Percentiles rank a stretch among this genome's conserved stretches.
Evolutionary conservation across 495 filamentous ascomycete species (phyloP).

Genomic region (Acidiella bohemica): DNA sequence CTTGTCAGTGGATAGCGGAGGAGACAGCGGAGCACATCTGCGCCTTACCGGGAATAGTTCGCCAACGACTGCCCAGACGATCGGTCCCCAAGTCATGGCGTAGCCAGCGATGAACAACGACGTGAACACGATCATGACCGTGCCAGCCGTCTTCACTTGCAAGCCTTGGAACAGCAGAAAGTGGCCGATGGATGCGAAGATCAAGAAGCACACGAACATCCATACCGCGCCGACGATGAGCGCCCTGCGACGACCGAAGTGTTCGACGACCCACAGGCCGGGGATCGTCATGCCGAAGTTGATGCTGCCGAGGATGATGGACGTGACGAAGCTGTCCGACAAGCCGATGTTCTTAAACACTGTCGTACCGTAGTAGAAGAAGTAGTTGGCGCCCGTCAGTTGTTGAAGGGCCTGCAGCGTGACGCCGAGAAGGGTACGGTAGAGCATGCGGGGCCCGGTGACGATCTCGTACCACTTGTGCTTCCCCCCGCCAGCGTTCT

Average conservation of each 20-base stretch:
- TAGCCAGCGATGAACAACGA: constrained; percentile 48
- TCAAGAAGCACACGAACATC: constrained; percentile 30
- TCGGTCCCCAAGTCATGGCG: constrained; percentile 67
- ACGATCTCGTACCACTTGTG: constrained; percentile 20
- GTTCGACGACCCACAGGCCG: constrained; percentile 30
- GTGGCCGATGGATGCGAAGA: constrained; percentile 29
- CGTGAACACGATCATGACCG: constrained; percentile 63
- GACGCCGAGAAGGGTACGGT: constrained; percentile 57
- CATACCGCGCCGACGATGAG: constrained; percentile 26
- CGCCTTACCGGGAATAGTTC: constrained; percentile 73
- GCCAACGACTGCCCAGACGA: constrained; percentile 66
- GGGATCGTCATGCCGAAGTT: constrained; percentile 29
- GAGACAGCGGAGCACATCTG: constrained; percentile 39
- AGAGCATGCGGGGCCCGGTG: constrained; percentile 48
- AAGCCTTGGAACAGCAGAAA: constrained; percentile 22
- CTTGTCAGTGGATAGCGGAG: background rate
- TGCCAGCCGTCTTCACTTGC: constrained; percentile 37
- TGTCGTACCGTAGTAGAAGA: constrained; percentile 36
- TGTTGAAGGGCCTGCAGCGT: constrained; percentile 61
- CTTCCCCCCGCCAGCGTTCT: constrained; percentile 27
- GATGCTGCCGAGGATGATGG: constrained; percentile 15
- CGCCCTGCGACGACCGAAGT: constrained; percentile 25
- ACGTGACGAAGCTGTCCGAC: constrained; percentile 23
- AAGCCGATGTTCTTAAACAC: constrained; percentile 26
- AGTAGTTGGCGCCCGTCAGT: constrained; percentile 44